These are phyloP conservation scores for Babesia bovis DNA, from an alignment of 169 alveolate genomes.

Conservation along the genomic window DNA sequence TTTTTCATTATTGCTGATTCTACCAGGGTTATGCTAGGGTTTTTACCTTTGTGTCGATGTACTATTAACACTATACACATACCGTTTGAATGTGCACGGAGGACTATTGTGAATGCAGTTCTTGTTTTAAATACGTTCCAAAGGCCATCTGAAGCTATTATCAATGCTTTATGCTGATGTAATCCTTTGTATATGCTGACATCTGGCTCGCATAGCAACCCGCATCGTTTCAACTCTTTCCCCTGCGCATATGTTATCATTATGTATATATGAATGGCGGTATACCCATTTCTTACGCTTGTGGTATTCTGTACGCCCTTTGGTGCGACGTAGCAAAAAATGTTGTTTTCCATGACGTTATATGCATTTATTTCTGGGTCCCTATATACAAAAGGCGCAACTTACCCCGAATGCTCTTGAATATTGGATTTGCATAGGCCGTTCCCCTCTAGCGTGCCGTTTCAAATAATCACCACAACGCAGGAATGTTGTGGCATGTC, in stretches of 20 bases:
- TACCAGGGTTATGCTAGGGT: conserved; percentile 65
- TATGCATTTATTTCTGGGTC: no score
- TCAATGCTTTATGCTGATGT: conserved; percentile 53
- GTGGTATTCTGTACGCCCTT: background rate
- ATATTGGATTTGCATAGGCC: conserved; percentile 84
- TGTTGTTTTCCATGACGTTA: no score
- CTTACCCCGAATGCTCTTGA: conserved; percentile 79
- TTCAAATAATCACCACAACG: conserved; percentile 82
- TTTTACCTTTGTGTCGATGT: conserved; percentile 47
- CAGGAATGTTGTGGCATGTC: conserved; percentile 77
- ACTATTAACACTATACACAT: conserved; percentile 6
- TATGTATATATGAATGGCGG: background rate
- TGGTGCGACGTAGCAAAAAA: no score
- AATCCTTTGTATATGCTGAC: conserved; percentile 53
- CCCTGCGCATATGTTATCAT: conserved; percentile 59
- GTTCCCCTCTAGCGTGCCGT: conserved; percentile 79
- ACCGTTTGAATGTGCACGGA: conserved; percentile 28
- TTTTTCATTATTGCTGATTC: conserved; percentile 55
- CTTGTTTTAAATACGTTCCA: conserved; percentile 77
- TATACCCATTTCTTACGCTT: background rate
- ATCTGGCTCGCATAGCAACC: conserved; percentile 75
- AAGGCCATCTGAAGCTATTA: conserved; percentile 81
- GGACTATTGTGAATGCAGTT: conserved; percentile 46
- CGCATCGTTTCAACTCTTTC: conserved; percentile 78
- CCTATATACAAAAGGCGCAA: background rate